phyloP scores from a whole-genome alignment of 1,284 basidiomycete genomes.

The Tilletia setariae region DNA sequence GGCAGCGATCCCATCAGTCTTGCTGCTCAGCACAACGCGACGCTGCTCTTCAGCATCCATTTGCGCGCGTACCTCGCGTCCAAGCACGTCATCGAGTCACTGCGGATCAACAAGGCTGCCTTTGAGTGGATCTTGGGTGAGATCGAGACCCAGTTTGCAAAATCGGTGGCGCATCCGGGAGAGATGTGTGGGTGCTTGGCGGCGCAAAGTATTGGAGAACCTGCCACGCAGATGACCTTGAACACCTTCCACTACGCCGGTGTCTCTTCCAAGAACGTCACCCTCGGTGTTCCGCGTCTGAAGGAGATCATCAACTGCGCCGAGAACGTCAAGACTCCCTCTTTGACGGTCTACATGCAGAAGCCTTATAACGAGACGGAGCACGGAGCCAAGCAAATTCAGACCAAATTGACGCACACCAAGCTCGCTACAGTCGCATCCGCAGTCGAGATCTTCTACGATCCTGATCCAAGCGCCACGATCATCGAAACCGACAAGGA shows the following conservation, averaged over 20 bases:
- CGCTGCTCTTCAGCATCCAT: conserved; percentile 81
- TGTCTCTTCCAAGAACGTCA: conserved; percentile 96
- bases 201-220: conserved; percentile 98
- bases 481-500: conserved; percentile 93
- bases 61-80: conserved; percentile 50
- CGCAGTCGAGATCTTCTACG: conserved; percentile 97
- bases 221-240: conserved; percentile 96
- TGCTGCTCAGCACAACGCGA: conserved; percentile 84
- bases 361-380: conserved; percentile 41
- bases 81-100: conserved; percentile 52
- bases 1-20: conserved; percentile 66
- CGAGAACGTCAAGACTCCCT: conserved; percentile 96
- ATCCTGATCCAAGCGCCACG: conserved; percentile 85
- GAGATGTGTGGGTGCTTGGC: conserved; percentile 99
- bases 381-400: conserved; percentile 73
- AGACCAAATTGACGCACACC: conserved; percentile 89
- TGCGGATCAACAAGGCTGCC: conserved; percentile 62
- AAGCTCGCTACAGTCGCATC: conserved; percentile 91
- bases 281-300: conserved; percentile 92
- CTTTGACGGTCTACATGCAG: conserved; percentile 75
- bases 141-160: conserved; percentile 69
- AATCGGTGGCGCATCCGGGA: conserved; percentile 85
- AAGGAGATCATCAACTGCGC: conserved; percentile 99
- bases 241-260: conserved; percentile 98
- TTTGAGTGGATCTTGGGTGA: conserved; percentile 98